Conservation (phyloP, 306 rosid genomes). For the Mimosa pudica region DNA sequence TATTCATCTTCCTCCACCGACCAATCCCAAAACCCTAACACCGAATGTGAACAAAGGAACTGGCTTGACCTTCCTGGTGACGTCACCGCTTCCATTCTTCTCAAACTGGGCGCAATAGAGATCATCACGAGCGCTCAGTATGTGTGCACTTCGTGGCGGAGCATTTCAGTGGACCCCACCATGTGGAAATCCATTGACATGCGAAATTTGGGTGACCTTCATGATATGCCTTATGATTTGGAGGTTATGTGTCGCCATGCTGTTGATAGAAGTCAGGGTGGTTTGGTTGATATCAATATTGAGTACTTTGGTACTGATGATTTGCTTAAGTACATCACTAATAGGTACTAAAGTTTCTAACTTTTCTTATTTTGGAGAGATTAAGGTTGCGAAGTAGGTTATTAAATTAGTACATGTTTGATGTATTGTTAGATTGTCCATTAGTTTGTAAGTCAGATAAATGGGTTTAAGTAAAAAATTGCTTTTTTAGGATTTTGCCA, state of each 20-base stretch:
- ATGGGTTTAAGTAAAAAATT: too few relatives aligned
- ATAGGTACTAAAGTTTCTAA: conserved; percentile 38
- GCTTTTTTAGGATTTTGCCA: too few relatives aligned
- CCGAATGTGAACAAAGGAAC: conserved; percentile 15
- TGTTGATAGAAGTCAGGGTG: conserved; percentile 55
- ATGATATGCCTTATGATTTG: not conserved
- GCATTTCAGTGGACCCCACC: conserved; percentile 56
- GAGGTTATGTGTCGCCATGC: conserved; percentile 52
- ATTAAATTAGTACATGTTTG: too few relatives aligned
- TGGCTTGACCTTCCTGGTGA: conserved; percentile 68
- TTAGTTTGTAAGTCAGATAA: too few relatives aligned
- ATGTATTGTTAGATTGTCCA: too few relatives aligned
- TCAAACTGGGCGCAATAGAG: conserved; percentile 48
- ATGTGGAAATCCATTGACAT: conserved; percentile 60
- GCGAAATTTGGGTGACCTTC: conserved; percentile 22
- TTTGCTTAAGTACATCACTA: conserved; percentile 50
- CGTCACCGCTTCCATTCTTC: conserved; percentile 45
- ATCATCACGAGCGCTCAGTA: conserved; percentile 40
- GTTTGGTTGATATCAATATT: conserved; percentile 43
- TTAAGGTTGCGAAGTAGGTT: too few relatives aligned
- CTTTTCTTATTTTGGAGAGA: too few relatives aligned
- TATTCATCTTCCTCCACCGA: not conserved
- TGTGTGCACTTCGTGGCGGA: conserved; percentile 64
- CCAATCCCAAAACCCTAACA: not conserved
- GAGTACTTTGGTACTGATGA: conserved; percentile 50